Percentiles rank a stretch among this genome's conserved stretches.
Conservation (phyloP, 805 yeast species). For the Yamadazyma philogaea region DNA sequence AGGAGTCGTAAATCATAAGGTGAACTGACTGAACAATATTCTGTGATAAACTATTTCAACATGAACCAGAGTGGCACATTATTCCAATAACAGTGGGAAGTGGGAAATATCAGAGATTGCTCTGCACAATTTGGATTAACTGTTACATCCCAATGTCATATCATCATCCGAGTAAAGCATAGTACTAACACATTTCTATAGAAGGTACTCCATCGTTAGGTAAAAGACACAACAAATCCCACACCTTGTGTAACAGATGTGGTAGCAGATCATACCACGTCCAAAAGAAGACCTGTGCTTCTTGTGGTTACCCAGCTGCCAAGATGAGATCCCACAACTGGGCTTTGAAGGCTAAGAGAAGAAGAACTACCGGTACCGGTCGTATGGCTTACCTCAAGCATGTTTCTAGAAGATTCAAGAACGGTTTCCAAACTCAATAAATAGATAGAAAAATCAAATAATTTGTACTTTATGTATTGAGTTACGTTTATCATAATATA, state of each 20-base stretch:
- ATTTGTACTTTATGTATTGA: background rate
- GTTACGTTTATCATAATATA: background rate
- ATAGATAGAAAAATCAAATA: slow-evolving; percentile 4
- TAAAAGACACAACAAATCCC: slow-evolving; percentile 99
- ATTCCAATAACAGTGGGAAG: too few relatives aligned
- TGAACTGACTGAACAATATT: too few relatives aligned
- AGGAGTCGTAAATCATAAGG: too few relatives aligned
- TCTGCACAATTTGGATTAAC: too few relatives aligned
- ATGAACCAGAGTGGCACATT: too few relatives aligned
- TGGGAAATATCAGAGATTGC: too few relatives aligned
- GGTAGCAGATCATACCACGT: slow-evolving; percentile 98
- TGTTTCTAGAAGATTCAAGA: slow-evolving; percentile 97
- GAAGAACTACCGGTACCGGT: slow-evolving; percentile 99
- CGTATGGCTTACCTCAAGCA: slow-evolving; percentile 97
- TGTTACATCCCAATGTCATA: background rate
- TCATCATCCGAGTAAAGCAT: background rate
- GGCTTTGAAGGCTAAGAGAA: slow-evolving; percentile 99
- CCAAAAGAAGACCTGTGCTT: slow-evolving; percentile 98
- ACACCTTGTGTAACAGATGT: slow-evolving; percentile 98
- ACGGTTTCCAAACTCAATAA: slow-evolving; percentile 78
- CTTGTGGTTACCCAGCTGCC: slow-evolving; percentile 99
- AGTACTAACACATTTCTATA: slow-evolving; percentile 19
- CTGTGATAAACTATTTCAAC: too few relatives aligned
- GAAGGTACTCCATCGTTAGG: slow-evolving; percentile 99
- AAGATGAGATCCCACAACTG: slow-evolving; percentile 99